Evolutionary conservation across 164 flowering plant genomes (phyloP), one percentile per base, ranked within the genome.

Genomic region (Vitis cinerea): DNA sequence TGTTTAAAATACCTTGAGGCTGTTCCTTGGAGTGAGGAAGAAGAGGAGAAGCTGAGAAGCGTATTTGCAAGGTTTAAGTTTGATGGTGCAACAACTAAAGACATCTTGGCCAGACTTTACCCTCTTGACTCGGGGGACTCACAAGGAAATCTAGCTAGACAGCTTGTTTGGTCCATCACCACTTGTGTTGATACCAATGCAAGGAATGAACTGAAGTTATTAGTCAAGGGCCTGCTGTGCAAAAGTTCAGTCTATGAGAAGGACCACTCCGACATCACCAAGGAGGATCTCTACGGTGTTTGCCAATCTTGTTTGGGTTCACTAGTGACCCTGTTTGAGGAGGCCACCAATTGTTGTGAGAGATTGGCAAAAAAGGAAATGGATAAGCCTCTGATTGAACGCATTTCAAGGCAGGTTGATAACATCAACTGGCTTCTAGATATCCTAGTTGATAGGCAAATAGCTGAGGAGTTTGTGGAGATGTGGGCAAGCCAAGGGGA

Each of bases 1-100:
- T 94, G 98, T 78, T 80, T 94, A 68, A 83, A 83, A 61, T 94
- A 91, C 78, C 84, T 91, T 8, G 97, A 91, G 70, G 98, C 97
- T 71, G 94, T 94, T 68, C 97, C 98, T 66, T 94, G 97, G 97
- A 84, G 83, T 16, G 98, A 91, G 76, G 88, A 84, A 71, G 98
- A 94, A 79, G 97, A 94, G 77, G 94, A 92, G 73, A 91, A 88
- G 76, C 81, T 94, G 55, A 88, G 88, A 72, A 81, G 62, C 63
- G 75, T 91, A 12, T 86, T 90, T 70, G 61, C 78, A 29, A 85
- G 78, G 75, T 74, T 78, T 53, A 83, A 80, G 60, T 85, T 91
- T 75, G 91, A 89, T 59, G 87, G 80, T 64, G 67, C 80, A 8
- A 79, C 83, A n/a, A 71, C 84, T 37, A 71, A 65, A 66, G 97